Base-by-base conservation (phyloP, 495 filamentous ascomycete species). In the Chaetomium cochliodes region DNA sequence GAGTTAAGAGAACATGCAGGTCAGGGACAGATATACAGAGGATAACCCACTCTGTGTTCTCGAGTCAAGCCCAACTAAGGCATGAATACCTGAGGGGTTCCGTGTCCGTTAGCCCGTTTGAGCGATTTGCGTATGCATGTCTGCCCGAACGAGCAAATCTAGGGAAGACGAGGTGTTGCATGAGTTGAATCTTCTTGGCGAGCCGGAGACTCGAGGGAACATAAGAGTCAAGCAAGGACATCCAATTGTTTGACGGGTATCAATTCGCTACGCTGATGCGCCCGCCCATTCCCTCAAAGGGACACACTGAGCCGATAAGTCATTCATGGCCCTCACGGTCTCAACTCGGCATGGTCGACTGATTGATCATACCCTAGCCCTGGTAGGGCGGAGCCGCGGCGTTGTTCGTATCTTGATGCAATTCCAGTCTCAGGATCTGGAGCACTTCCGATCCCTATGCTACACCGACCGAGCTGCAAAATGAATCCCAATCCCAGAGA, bases 361-460 rank as follows among this genome's bases (percentile, higher is more conserved):
- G 26, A 56, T 62, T 60, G 60, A 65, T 70, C 71, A 67, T 55
- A 67, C 56, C 58, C 65, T 57, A 63, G 63, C 52, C 50, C 67
- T 64, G 60, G 46, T 63, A 50, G 64, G 62, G 37, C 56, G 65
- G 46, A 46, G 63, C 33, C 37, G 62, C 54, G 58, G 59, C 56
- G 42, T 58, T 67, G 66, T 72, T 68, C 70, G 63, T 70, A 68
- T 70, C 68, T 66, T 70, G 70, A 70, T 72, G 69, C 69, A 69
- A 71, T 75, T 71, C 73, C 70, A 70, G 72, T 75, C 70, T 65
- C 69, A 69, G 69, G 69, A 73, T 75, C 73, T 75, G 69, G 74
- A 75, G 74, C 74, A 70, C 74, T 77, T 77, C 74, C 73, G 68
- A 70, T 71, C 72, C 70, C 60, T 73, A 71, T 69, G 72, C 72